Evolutionary conservation across 2,329 filamentous ascomycete species (phyloP), one percentile per base, ranked within the genome.

Genomic region (Rosellinia necatrix): DNA sequence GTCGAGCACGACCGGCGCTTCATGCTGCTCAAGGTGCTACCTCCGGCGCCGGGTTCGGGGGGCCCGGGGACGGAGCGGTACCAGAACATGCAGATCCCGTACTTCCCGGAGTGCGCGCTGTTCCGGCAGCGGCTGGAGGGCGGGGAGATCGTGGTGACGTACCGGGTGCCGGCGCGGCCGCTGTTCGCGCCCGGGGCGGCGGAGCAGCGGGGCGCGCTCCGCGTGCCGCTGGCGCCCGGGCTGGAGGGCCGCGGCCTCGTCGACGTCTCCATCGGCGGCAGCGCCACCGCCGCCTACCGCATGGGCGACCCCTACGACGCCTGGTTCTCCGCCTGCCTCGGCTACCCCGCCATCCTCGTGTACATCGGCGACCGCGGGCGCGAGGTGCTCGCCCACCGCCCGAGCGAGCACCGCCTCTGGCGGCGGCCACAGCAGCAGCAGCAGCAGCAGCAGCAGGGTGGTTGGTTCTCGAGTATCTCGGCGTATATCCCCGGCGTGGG

Each of bases 301-400:
- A 88, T 91, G 85, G 85, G 84, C 3, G 65, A 74, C 2, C 53
- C 71, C 24, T 85, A 82, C 66, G 83, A 86, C 60, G 71, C 71
- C 21, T 92, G 89, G 86, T 90, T 92, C 74, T 83, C 82, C 13
- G 75, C 77, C 17, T 81, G 84, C 59, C 83, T 91, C 37, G 87
- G 87, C 6, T 87, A 85, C 66, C 71, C 75, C 4, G 80, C 83
- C 0, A 72, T 82, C 0, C 76, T 92, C 4, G 76, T 86, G 3
- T 90, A 88, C 69, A 81, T 91, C 34, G 88, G 88, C 7, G 74
- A 79, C 29, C 81, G 83, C 42, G 76, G 75, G 22, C 78, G 88
- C 10, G 74, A 76, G 2, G 82, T 91, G 0, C 75, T 91, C 12
- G 89, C 88, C 1, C 84, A 83, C 27, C 66, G 83, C 29, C 73